A percentile compares a stretch with the other conserved stretches of the same genome.
These are phyloP conservation scores for Russula abietina DNA, from an alignment of 768 basidiomycete genomes.

Conservation along the genomic window DNA sequence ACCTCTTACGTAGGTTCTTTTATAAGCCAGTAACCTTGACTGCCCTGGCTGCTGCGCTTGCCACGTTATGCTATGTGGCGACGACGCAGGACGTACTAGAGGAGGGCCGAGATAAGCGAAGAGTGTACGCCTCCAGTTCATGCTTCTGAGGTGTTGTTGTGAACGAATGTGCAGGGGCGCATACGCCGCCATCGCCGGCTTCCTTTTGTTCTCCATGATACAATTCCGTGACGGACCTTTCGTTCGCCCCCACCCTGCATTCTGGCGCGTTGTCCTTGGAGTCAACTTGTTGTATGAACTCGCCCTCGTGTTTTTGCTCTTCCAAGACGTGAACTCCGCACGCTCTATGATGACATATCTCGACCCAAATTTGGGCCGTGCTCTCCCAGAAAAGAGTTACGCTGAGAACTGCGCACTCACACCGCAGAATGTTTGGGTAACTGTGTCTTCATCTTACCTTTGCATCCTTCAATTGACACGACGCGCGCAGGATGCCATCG, in stretches of 20 bases:
- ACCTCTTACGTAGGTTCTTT: slow-evolving; percentile 56
- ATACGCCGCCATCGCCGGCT: slow-evolving; percentile 68
- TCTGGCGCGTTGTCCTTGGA: slow-evolving; percentile 76
- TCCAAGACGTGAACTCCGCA: slow-evolving; percentile 77
- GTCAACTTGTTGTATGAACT: slow-evolving; percentile 81
- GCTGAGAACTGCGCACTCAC: slow-evolving; percentile 75
- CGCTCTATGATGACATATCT: slow-evolving; percentile 71
- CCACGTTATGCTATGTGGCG: slow-evolving; percentile 72
- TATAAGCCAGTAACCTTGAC: slow-evolving; percentile 80
- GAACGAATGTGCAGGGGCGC: slow-evolving; percentile 47
- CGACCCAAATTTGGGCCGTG: slow-evolving; percentile 64
- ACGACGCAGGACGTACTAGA: slow-evolving; percentile 79
- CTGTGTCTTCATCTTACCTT: slow-evolving; percentile 21
- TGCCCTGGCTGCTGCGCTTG: slow-evolving; percentile 58
- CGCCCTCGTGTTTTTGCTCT: slow-evolving; percentile 75
- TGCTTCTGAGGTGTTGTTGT: slow-evolving; percentile 1
- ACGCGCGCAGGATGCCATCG: slow-evolving; percentile 57
- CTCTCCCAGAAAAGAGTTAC: slow-evolving; percentile 80
- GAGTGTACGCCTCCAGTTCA: slow-evolving; percentile 50
- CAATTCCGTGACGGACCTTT: slow-evolving; percentile 90
- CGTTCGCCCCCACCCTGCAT: slow-evolving; percentile 80
- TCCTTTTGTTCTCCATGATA: slow-evolving; percentile 77
- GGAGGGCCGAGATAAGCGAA: slow-evolving; percentile 75
- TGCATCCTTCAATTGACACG: slow-evolving; percentile 1
- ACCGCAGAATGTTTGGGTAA: slow-evolving; percentile 59